phyloP scores from a whole-genome alignment of 1,284 basidiomycete genomes.

The Ustilago sp. region DNA sequence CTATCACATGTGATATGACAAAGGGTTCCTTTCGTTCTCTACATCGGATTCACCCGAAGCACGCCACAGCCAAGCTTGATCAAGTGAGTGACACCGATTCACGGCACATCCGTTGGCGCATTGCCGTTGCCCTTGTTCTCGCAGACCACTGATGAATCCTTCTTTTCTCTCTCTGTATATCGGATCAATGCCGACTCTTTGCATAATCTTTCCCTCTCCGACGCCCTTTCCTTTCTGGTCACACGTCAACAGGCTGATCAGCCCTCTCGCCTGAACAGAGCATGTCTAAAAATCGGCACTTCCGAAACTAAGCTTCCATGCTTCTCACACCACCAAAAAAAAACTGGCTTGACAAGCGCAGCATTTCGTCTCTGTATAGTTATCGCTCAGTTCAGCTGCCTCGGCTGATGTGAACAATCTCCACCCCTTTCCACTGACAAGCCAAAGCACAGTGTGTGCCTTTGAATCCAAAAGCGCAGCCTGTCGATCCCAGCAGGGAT shows the following conservation, averaged over 20 bases:
- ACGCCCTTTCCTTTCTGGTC: not conserved
- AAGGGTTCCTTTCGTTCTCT: slow-evolving; percentile 68
- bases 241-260: slow-evolving; percentile 54
- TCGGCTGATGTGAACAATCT: slow-evolving; percentile 10
- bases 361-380: slow-evolving; percentile 21
- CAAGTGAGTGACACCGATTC: slow-evolving; percentile 49
- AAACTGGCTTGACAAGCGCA: slow-evolving; percentile 7
- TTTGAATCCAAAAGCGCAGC: not conserved
- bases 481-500: not conserved
- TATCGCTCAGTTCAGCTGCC: slow-evolving; percentile 2
- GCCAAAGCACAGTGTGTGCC: not conserved
- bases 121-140: not conserved
- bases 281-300: slow-evolving; percentile 13
- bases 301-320: slow-evolving; percentile 12
- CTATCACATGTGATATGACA: not conserved
- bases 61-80: slow-evolving; percentile 66
- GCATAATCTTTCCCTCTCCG: not conserved
- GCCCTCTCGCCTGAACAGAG: slow-evolving; percentile 53
- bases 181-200: slow-evolving; percentile 3
- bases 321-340: not conserved
- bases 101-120: not conserved
- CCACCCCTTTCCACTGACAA: slow-evolving; percentile 14
- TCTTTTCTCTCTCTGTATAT: not conserved
- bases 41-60: slow-evolving; percentile 66
- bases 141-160: not conserved